Conservation (phyloP, 108 stramenopile species). For the Cyclostephanos invisitatus region DNA sequence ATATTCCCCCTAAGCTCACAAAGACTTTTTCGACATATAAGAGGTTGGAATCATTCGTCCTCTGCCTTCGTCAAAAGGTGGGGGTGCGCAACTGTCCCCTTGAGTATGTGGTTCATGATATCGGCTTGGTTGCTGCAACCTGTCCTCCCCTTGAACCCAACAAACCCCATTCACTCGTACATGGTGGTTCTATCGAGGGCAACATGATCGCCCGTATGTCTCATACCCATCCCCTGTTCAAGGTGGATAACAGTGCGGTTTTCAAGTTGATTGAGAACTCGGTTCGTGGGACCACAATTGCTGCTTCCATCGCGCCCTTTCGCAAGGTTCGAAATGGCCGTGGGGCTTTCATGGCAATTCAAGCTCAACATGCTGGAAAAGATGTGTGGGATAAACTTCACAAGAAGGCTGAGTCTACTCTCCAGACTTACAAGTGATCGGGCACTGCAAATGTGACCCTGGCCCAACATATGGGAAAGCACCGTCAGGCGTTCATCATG, state of each 20-base stretch:
- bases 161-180: no score
- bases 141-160: no score
- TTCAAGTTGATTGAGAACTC: constrained; percentile 26
- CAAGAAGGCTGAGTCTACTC: background rate
- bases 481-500: background rate
- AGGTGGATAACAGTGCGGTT: constrained; percentile 23
- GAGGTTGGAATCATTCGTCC: no score
- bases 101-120: no score
- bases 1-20: no score
- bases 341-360: constrained; percentile 33
- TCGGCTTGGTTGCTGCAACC: no score
- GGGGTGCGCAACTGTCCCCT: background rate
- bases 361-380: constrained; percentile 20
- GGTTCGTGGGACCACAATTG: constrained; percentile 1
- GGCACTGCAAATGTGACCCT: constrained; percentile 10
- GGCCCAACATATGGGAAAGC: background rate
- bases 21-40: no score
- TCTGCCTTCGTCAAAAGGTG: background rate
- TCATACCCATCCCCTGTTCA: constrained; percentile 15
- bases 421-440: constrained; percentile 24
- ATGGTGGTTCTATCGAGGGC: constrained; percentile 11
- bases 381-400: constrained; percentile 32
- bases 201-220: constrained; percentile 26
- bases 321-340: constrained; percentile 24
- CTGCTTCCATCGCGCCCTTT: constrained; percentile 15